phyloP scores from a whole-genome alignment of 2,329 filamentous ascomycete species.

The Pestalotiopsis sp. region DNA sequence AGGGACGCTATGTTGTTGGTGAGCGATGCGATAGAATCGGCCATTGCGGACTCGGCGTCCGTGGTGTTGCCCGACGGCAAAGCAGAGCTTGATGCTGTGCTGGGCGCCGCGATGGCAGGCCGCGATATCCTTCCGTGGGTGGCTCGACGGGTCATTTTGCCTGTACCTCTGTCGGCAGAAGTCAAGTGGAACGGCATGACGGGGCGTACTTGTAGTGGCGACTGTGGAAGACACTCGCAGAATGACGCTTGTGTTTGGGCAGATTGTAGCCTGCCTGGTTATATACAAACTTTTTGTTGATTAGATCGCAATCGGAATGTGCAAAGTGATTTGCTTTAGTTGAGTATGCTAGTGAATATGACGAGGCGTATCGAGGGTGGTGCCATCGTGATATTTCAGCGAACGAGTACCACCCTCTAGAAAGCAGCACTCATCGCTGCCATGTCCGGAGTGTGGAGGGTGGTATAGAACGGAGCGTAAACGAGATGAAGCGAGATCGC shows the following conservation, averaged over 20 bases:
- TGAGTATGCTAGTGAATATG: slow-evolving; percentile 23
- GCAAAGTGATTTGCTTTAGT: not conserved
- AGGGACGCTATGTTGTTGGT: slow-evolving; percentile 44
- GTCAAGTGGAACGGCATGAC: slow-evolving; percentile 10
- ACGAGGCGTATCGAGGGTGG: slow-evolving; percentile 52
- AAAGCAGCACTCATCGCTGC: slow-evolving; percentile 47
- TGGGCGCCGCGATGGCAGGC: slow-evolving; percentile 23
- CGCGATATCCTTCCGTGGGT: slow-evolving; percentile 35
- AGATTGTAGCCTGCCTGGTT: slow-evolving; percentile 13
- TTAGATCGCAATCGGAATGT: not conserved
- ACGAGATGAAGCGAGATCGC: not conserved
- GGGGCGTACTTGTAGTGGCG: slow-evolving; percentile 11
- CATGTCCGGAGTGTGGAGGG: slow-evolving; percentile 33
- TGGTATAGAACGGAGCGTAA: not conserved
- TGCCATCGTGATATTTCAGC: slow-evolving; percentile 54
- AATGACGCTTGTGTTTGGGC: not conserved
- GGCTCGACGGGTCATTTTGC: slow-evolving; percentile 27
- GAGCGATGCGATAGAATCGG: slow-evolving; percentile 36
- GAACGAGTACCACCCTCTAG: slow-evolving; percentile 56
- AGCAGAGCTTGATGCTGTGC: slow-evolving; percentile 39
- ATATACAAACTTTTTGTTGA: not conserved
- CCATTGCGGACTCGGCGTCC: slow-evolving; percentile 38
- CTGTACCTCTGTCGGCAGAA: not conserved
- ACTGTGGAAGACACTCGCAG: not conserved
- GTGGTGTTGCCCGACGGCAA: slow-evolving; percentile 39